Evolutionary conservation across 805 yeast species (phyloP).

Genomic region (Blastobotrys terrestris): DNA sequence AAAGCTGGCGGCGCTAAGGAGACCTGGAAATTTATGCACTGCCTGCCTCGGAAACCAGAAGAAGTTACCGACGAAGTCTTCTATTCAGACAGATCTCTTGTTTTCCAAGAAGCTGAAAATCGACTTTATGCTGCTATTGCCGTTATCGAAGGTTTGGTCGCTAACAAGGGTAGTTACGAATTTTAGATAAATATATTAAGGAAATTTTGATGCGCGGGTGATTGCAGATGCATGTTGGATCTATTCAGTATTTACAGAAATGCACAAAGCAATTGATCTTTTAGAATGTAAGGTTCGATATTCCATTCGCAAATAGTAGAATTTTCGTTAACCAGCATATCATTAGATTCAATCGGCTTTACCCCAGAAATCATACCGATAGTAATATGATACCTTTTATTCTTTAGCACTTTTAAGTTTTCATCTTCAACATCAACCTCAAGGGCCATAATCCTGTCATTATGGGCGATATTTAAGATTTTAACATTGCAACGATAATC

Average conservation of each 20-base stretch:
- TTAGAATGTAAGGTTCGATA: conserved; percentile 15
- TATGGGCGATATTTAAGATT: conserved; percentile 44
- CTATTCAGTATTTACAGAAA: conserved; percentile 1
- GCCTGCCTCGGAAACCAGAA: conserved; percentile 91
- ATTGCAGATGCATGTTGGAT: neutral
- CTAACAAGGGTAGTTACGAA: conserved; percentile 56
- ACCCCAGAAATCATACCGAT: conserved; percentile 50
- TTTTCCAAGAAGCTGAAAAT: conserved; percentile 94
- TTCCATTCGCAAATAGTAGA: conserved; percentile 14
- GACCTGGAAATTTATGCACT: conserved; percentile 92
- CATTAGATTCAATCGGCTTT: conserved; percentile 50
- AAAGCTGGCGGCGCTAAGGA: conserved; percentile 48
- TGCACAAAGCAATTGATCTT: conserved; percentile 11
- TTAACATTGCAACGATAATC: conserved; percentile 31
- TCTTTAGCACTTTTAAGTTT: conserved; percentile 32
- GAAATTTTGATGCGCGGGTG: neutral
- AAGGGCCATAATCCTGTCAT: conserved; percentile 48
- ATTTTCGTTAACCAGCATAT: conserved; percentile 21
- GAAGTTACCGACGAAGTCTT: conserved; percentile 94
- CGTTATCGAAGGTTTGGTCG: conserved; percentile 81
- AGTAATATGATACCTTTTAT: conserved; percentile 59
- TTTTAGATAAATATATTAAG: neutral
- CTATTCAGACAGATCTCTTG: conserved; percentile 75
- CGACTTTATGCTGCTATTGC: conserved; percentile 95
- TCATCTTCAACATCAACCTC: conserved; percentile 36